phyloP scores from a whole-genome alignment of 192 early-diverging fungal genomes.

The Mortierella claussenii region DNA sequence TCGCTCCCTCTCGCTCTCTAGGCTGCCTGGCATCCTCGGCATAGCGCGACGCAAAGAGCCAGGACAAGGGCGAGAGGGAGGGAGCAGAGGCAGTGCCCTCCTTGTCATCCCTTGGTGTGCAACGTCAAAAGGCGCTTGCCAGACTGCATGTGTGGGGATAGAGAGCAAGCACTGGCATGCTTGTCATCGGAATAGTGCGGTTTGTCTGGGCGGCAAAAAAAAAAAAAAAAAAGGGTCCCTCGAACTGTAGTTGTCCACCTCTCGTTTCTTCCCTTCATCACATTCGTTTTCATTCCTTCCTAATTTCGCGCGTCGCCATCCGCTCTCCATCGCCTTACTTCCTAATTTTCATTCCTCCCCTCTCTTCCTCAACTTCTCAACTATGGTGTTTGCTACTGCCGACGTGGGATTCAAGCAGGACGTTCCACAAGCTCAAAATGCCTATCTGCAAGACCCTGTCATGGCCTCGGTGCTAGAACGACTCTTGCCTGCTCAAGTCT shows the following conservation, averaged over 20 bases:
- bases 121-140: no score
- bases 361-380: not conserved
- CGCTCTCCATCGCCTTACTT: not conserved
- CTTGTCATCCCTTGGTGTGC: constrained; percentile 1
- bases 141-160: no score
- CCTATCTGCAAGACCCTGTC: constrained; percentile 55
- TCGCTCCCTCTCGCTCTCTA: no score
- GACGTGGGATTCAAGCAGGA: constrained; percentile 50
- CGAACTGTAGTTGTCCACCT: no score
- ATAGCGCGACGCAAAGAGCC: no score
- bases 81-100: not conserved
- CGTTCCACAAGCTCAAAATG: constrained; percentile 38
- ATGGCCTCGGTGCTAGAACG: constrained; percentile 61
- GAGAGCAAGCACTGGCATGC: no score
- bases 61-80: no score
- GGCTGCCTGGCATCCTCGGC: no score
- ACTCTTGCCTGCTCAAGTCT: constrained; percentile 57
- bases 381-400: constrained; percentile 47
- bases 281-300: not conserved
- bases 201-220: no score
- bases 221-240: no score
- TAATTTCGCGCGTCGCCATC: not conserved
- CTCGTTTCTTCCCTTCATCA: not conserved
- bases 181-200: no score
- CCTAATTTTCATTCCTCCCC: not conserved